Base-by-base conservation (phyloP, 2,329 filamentous ascomycete species). In the Colletotrichum brevisporum region DNA sequence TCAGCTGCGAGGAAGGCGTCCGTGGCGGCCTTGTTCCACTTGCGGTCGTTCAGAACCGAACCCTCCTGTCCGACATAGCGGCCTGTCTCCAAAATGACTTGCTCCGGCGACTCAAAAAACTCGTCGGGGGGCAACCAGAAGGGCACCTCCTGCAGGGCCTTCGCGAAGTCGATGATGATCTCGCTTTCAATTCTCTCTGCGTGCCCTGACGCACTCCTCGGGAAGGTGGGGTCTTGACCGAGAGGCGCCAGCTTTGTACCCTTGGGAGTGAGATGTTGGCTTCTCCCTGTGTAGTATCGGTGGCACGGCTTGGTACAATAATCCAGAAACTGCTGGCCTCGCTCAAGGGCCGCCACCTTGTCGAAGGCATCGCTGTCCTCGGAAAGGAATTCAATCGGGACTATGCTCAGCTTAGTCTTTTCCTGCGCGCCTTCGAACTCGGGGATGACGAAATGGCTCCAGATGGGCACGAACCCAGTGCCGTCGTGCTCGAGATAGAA, bases 401-500 rank as follows among this genome's bases (percentile, higher is more conserved):
- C 83, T 1, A 79, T 75, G 2, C 79, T 77, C 0, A 83, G 76
- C 0, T 77, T 79, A 18, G 77, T 74, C 51, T 83, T 81, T 4
- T 78, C 73, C 16, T 78, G 75, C 69, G 83, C 80, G 52, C 82
- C 82, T 0, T 75, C 72, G 57, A 81, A 84, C 0, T 74, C 74
- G 45, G 78, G 69, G 16, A 84, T 77, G 48, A 76, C 74, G 41
- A 84, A 82, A 43, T 74, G 76, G 60, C 79, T 78, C 6, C 75
- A 77, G 5, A 83, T 80, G 0, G 81, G 77, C 0, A 81, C 81
- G 53, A 78, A 83, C 9, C 73, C 70, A 13, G 73, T 76, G 0
- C 82, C 82, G 15, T 83, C 80, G 65, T 82, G 78, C 55, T 84
- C 82, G 45, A 84, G 79, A 71, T 83, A 82, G 67, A 31, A 52